Evolutionary conservation across 305 asterid species (phyloP).

Genomic region (Euphrasia arctica): DNA sequence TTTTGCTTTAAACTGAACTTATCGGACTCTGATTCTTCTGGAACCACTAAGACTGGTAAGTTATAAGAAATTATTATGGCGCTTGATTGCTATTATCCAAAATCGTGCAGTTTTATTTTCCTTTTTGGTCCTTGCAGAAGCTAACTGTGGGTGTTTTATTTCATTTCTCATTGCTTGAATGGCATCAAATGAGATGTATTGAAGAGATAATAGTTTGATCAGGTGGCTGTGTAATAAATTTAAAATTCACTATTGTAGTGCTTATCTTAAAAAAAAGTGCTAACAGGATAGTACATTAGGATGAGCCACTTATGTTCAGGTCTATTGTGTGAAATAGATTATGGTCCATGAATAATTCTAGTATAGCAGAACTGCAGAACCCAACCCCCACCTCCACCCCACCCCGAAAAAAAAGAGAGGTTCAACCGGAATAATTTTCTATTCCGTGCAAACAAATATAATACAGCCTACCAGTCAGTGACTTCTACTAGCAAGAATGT

Average conservation of each 20-base stretch:
- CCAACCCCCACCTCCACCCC: too few relatives aligned
- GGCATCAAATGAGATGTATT: slow-evolving; percentile 15
- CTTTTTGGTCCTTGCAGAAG: slow-evolving; percentile 20
- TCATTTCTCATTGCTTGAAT: slow-evolving; percentile 21
- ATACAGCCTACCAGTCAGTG: background rate
- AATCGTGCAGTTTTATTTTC: slow-evolving; percentile 17
- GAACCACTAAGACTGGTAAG: slow-evolving; percentile 61
- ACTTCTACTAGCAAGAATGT: background rate
- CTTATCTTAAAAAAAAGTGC: slow-evolving; percentile 19
- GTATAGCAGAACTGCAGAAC: background rate
- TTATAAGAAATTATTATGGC: slow-evolving; percentile 17
- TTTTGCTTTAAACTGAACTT: slow-evolving; percentile 48
- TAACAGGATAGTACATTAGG: slow-evolving; percentile 1
- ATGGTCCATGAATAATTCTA: slow-evolving; percentile 18
- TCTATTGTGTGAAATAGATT: slow-evolving; percentile 6
- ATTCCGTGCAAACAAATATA: too few relatives aligned
- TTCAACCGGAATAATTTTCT: too few relatives aligned
- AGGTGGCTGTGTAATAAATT: slow-evolving; percentile 4
- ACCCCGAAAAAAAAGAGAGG: too few relatives aligned
- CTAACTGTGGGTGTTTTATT: slow-evolving; percentile 21
- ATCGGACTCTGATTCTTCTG: slow-evolving; percentile 54
- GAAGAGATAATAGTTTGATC: slow-evolving; percentile 5
- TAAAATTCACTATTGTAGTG: background rate
- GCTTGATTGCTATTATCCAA: background rate
- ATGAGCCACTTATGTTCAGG: slow-evolving; percentile 9